Evolutionary conservation across 345 rosid species (phyloP), one percentile per base, ranked within the genome.

Genomic region (Aquilaria yunnanensis): DNA sequence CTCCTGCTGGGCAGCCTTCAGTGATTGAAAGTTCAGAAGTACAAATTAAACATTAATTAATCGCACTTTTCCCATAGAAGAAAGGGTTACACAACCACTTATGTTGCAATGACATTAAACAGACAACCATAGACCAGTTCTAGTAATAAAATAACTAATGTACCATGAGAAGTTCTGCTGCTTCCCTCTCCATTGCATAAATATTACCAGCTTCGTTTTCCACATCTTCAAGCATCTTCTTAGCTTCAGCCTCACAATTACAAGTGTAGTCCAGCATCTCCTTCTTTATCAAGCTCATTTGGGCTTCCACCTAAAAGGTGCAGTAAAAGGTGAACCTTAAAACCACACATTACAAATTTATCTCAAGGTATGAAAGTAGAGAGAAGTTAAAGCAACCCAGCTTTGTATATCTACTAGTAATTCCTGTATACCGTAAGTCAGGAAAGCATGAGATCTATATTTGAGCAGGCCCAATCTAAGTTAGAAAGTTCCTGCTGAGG

Each of bases 121-220:
- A 9, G 43, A 9, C 43, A 37, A 37, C 43, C 43, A 37, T 9
- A 37, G 2, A 37, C 8, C 43, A 37, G 43, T 37, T 37, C 7
- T 37, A 37, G 43, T 51, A 37, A n/a, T 12, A 10, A n/a, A 16
- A 72, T 41, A 7, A 4, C 65, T 7, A 48, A 47, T 12, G n/a
- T 14, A 83, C 90, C 88, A 75, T 82, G 58, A 82, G 51, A 70
- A 85, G 69, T 70, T 82, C 97, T 4, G 82, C 77, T 32, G 92
- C 97, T 79, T 88, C 92, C 74, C 70, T 85, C 82, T 90, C 92
- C 48, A 84, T 70, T 41, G 67, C 63, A 54, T 75, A 81, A 66
- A 93, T 67, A 59, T 75, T 77, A 51, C 70, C 63, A 41, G 75
- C 74, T 64, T 93, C 97, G 1, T 12, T 57, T 57, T 82, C 77